phyloP scores from a whole-genome alignment of 768 basidiomycete genomes.

The Neoboletus magnificus region DNA sequence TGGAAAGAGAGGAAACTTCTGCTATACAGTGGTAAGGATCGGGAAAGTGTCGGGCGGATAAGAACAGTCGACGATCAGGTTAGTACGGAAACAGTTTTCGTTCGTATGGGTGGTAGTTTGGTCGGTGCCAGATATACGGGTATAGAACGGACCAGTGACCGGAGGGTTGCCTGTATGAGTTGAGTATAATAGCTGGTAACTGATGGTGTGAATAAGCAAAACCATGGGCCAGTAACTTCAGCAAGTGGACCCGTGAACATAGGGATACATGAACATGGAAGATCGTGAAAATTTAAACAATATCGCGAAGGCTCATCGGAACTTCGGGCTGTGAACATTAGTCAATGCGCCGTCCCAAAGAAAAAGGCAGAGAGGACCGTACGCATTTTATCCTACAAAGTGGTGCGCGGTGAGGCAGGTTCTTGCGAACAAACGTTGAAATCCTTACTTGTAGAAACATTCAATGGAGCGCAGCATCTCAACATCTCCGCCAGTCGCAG shows the following conservation, averaged over 20 bases:
- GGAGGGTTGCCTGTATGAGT: slow-evolving; percentile 39
- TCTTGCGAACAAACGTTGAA: background rate
- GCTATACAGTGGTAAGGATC: slow-evolving; percentile 67
- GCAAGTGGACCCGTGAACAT: slow-evolving; percentile 49
- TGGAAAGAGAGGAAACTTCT: slow-evolving; percentile 29
- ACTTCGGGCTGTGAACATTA: slow-evolving; percentile 70
- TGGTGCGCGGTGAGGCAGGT: slow-evolving; percentile 14
- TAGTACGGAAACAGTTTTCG: slow-evolving; percentile 67
- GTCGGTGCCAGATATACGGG: slow-evolving; percentile 59
- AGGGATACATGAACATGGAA: slow-evolving; percentile 77
- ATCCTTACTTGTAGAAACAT: slow-evolving; percentile 90
- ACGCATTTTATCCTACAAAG: slow-evolving; percentile 81
- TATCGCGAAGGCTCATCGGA: slow-evolving; percentile 84
- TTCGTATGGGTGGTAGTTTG: slow-evolving; percentile 27
- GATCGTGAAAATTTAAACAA: slow-evolving; percentile 61
- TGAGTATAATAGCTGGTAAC: slow-evolving; percentile 49
- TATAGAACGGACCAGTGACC: slow-evolving; percentile 51
- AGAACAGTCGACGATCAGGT: slow-evolving; percentile 30
- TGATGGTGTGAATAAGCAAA: slow-evolving; percentile 35
- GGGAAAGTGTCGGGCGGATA: slow-evolving; percentile 38
- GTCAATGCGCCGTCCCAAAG: slow-evolving; percentile 19
- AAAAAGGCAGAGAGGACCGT: slow-evolving; percentile 30
- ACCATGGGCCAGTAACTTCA: slow-evolving; percentile 30
- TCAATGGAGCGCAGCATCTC: slow-evolving; percentile 98
- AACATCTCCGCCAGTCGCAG: slow-evolving; percentile 95